These are phyloP conservation scores for Tieghemiomyces parasiticus DNA, from an alignment of 192 early-diverging fungal genomes.

Conservation along the genomic window DNA sequence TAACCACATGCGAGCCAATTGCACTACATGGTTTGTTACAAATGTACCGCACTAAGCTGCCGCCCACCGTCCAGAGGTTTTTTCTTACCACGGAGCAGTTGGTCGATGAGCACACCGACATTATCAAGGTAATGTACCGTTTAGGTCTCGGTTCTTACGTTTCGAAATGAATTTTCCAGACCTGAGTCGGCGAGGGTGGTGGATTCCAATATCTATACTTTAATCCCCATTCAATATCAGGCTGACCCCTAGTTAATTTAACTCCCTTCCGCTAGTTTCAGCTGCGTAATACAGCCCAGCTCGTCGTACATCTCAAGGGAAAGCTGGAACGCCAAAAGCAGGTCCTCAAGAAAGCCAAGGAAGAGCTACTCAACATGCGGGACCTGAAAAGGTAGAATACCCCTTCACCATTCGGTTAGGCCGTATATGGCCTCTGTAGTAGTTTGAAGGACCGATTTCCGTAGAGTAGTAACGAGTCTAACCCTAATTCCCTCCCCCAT, in stretches of 20 bases:
- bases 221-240: too few species aligned
- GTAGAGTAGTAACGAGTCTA: not conserved
- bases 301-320: slow-evolving; percentile 12
- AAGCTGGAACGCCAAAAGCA: slow-evolving; percentile 13
- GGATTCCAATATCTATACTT: too few species aligned
- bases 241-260: too few species aligned
- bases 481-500: not conserved
- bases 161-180: too few species aligned
- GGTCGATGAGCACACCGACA: not conserved
- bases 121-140: too few species aligned
- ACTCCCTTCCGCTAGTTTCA: too few species aligned
- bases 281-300: slow-evolving; percentile 8
- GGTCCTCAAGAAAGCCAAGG: slow-evolving; percentile 13
- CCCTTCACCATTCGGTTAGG: not conserved
- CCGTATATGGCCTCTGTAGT: not conserved
- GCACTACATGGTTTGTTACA: too few species aligned
- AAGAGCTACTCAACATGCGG: slow-evolving; percentile 12
- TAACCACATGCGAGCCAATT: too few species aligned
- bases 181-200: too few species aligned
- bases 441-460: not conserved
- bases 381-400: slow-evolving; percentile 13
- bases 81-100: not conserved
- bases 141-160: too few species aligned
- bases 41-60: too few species aligned
- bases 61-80: not conserved